A percentile compares a stretch with the other conserved stretches of the same genome.
These are phyloP conservation scores for Macaranga tanarius DNA, from an alignment of 441 rosid genomes.

Conservation along the genomic window DNA sequence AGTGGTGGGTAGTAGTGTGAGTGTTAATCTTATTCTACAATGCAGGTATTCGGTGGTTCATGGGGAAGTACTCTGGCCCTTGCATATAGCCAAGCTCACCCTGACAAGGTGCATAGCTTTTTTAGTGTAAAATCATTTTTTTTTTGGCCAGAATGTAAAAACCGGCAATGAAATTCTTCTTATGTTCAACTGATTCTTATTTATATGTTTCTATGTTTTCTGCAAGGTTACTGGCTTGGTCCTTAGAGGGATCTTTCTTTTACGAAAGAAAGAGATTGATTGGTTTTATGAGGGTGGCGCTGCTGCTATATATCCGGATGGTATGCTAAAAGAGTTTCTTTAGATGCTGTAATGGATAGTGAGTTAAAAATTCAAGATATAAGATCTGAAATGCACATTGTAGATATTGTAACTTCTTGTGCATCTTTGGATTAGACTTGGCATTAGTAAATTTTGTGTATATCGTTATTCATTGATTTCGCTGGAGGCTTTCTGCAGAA, in stretches of 20 bases:
- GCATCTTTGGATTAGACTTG: not conserved
- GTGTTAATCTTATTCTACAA: constrained; percentile 16
- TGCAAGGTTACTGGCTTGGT: constrained; percentile 81
- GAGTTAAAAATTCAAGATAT: not conserved
- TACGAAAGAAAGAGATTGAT: constrained; percentile 92
- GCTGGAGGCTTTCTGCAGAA: not conserved
- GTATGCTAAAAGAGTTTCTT: constrained; percentile 39
- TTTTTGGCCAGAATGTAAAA: constrained; percentile 6
- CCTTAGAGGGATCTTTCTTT: constrained; percentile 86
- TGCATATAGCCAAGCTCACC: constrained; percentile 78
- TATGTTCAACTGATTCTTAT: constrained; percentile 9
- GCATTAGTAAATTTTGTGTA: not conserved
- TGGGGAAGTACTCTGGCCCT: constrained; percentile 97
- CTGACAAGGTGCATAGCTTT: constrained; percentile 60
- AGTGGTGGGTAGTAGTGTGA: not conserved
- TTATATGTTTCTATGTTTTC: constrained; percentile 17
- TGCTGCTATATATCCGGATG: constrained; percentile 92
- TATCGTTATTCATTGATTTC: not conserved
- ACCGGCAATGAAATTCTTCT: not conserved
- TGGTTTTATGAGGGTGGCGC: constrained; percentile 99
- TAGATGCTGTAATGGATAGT: constrained; percentile 12
- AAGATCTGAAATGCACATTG: not conserved
- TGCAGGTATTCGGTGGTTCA: constrained; percentile 92
- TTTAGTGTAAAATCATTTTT: constrained; percentile 17
- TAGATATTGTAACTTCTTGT: not conserved